These are phyloP conservation scores for Xerocomus spinulosus DNA, from an alignment of 768 basidiomycete species.

Conservation along the genomic window DNA sequence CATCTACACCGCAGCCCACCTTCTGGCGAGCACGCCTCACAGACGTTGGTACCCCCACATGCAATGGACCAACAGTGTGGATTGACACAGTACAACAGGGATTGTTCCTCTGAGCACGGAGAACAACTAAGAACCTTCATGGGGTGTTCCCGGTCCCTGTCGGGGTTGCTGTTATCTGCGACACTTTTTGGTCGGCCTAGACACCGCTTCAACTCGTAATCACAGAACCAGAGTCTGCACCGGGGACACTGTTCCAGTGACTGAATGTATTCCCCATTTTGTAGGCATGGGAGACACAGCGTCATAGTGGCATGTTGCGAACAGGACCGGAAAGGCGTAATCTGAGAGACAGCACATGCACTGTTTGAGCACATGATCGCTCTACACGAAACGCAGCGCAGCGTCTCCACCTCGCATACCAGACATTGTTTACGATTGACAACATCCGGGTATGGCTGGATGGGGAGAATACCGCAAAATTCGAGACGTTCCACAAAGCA, in stretches of 20 bases:
- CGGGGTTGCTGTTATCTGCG: no score
- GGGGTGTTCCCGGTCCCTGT: constrained; percentile 19
- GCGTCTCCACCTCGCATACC: constrained; percentile 4
- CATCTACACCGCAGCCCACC: constrained; percentile 22
- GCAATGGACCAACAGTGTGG: constrained; percentile 18
- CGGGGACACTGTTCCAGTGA: constrained; percentile 15
- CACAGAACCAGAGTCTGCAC: constrained; percentile 22
- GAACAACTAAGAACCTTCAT: constrained; percentile 12
- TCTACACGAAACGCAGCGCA: constrained; percentile 9
- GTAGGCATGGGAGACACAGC: constrained; percentile 11
- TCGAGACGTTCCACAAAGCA: constrained; percentile 16
- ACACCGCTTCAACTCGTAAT: constrained; percentile 21
- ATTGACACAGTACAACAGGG: constrained; percentile 13
- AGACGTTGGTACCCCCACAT: constrained; percentile 9
- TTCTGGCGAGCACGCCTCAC: constrained; percentile 14
- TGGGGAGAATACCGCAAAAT: constrained; percentile 1
- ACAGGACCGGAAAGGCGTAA: constrained; percentile 17
- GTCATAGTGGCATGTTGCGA: constrained; percentile 6
- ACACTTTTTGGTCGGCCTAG: constrained; percentile 21
- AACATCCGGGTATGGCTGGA: neutral
- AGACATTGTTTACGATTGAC: constrained; percentile 11
- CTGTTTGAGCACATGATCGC: constrained; percentile 16
- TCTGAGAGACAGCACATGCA: constrained; percentile 14
- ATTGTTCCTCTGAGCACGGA: neutral
- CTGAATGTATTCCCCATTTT: neutral